Conservation (phyloP, 2,329 filamentous ascomycete genomes). For the Epichloe elymi region DNA sequence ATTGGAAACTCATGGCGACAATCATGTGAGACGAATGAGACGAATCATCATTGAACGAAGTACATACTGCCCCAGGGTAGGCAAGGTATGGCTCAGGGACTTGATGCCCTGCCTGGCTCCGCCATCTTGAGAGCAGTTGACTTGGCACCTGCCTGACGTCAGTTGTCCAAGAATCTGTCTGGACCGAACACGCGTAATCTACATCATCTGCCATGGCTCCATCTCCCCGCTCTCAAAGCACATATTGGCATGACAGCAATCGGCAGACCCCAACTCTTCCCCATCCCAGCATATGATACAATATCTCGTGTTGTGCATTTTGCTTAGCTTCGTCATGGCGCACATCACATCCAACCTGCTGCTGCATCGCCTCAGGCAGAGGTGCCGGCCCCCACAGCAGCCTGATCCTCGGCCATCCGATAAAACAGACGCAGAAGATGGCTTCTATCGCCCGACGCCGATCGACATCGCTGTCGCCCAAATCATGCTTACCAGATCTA, state of each 20-base stretch:
- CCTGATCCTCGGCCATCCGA: slow-evolving; percentile 2
- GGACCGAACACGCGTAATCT: neutral
- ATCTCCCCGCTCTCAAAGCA: neutral
- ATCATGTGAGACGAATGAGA: too few relatives aligned
- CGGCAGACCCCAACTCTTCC: too few relatives aligned
- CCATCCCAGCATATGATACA: slow-evolving; percentile 2
- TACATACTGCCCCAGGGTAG: too few relatives aligned
- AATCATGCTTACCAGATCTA: slow-evolving; percentile 29
- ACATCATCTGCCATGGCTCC: neutral
- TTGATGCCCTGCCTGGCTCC: too few relatives aligned
- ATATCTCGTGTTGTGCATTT: slow-evolving; percentile 3
- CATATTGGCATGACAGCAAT: neutral
- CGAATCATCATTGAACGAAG: too few relatives aligned
- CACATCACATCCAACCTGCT: slow-evolving; percentile 14
- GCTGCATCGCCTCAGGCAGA: slow-evolving; percentile 9
- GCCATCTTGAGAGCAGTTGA: too few relatives aligned
- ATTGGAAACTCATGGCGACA: too few relatives aligned
- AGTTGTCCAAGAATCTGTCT: too few relatives aligned
- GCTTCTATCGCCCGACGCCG: slow-evolving; percentile 22
- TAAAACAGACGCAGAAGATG: slow-evolving; percentile 3
- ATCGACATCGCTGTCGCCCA: slow-evolving; percentile 38
- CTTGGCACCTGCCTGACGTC: too few relatives aligned
- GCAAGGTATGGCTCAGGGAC: too few relatives aligned
- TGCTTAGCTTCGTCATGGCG: slow-evolving; percentile 14
- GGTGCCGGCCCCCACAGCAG: neutral